phyloP scores from a whole-genome alignment of 768 basidiomycete genomes.

The Tulasnella sp. region DNA sequence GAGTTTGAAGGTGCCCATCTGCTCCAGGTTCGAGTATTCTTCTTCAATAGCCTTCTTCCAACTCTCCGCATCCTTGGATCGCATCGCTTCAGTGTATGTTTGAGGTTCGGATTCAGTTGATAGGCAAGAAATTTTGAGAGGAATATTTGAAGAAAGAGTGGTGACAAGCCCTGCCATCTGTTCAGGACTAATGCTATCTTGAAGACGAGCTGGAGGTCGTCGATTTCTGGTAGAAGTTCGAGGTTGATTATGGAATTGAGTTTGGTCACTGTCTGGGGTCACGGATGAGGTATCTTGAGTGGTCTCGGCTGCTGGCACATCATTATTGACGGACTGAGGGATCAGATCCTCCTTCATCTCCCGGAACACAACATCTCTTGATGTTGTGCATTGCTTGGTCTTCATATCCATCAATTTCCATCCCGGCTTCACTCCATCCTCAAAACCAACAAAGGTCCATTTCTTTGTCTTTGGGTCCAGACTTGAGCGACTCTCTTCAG shows the following conservation, averaged over 20 bases:
- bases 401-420: neutral
- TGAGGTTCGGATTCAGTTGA: neutral
- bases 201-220: too few species aligned
- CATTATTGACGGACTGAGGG: neutral
- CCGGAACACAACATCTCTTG: neutral
- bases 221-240: too few species aligned
- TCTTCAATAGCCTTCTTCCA: slow-evolving; percentile 2
- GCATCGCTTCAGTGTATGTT: slow-evolving; percentile 4
- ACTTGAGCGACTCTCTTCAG: neutral
- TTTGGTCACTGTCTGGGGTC: neutral
- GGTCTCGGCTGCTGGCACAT: neutral
- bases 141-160: neutral
- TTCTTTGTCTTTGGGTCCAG: neutral
- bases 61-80: neutral
- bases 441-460: neutral
- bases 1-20: slow-evolving; percentile 19
- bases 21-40: slow-evolving; percentile 10
- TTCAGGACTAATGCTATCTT: too few species aligned
- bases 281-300: neutral
- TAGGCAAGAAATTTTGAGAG: neutral
- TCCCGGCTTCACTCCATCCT: neutral
- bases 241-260: neutral
- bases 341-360: neutral
- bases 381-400: neutral
- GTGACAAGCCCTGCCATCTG: neutral